These are phyloP conservation scores for Flaveria trinervia DNA, from an alignment of 129 eudicot species.

Conservation along the genomic window DNA sequence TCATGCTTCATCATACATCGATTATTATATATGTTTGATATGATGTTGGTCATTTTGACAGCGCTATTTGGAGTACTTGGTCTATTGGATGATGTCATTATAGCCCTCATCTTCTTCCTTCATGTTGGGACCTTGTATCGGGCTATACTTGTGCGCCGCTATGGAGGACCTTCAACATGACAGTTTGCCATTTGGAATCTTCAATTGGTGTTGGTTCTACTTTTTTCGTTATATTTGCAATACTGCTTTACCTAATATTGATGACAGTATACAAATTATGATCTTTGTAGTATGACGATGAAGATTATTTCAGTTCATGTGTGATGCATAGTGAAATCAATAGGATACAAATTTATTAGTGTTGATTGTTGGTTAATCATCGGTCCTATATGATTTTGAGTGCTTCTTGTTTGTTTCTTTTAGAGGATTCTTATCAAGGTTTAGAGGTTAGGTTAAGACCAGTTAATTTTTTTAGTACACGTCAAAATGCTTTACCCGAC, in stretches of 20 bases:
- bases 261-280: not conserved
- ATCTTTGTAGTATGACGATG: not conserved
- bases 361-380: not conserved
- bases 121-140: slow-evolving; percentile 91
- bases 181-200: slow-evolving; percentile 22
- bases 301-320: slow-evolving; percentile 6
- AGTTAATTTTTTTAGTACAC: too few relatives aligned
- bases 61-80: slow-evolving; percentile 82
- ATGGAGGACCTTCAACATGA: slow-evolving; percentile 65
- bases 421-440: too few relatives aligned
- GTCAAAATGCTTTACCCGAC: too few relatives aligned
- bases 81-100: slow-evolving; percentile 78
- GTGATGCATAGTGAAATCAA: not conserved
- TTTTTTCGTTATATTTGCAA: not conserved
- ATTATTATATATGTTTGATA: not conserved
- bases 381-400: not conserved
- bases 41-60: slow-evolving; percentile 32
- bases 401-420: not conserved
- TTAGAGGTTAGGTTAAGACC: too few relatives aligned
- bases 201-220: not conserved
- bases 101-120: slow-evolving; percentile 78
- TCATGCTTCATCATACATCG: not conserved
- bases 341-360: not conserved
- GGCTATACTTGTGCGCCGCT: slow-evolving; percentile 75
- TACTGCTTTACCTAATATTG: slow-evolving; percentile 3